phyloP scores from a whole-genome alignment of 352 stramenopile species.

The Phytopythium boreale region DNA sequence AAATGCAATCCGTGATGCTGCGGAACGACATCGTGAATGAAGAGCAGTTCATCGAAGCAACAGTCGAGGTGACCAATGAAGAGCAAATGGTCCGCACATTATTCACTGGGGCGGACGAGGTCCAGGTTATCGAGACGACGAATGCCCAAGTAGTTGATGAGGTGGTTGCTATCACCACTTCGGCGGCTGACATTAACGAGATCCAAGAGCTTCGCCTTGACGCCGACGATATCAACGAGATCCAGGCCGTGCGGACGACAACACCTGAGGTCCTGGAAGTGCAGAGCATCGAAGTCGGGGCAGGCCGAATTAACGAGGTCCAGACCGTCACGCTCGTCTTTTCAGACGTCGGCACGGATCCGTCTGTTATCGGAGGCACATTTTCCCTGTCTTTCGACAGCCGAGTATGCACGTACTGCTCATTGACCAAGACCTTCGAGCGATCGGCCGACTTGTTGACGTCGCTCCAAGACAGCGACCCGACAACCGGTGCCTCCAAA shows the following conservation, averaged over 20 bases:
- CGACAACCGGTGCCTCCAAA: constrained; percentile 6
- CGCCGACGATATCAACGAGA: constrained; percentile 89
- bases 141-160: constrained; percentile 81
- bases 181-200: constrained; percentile 91
- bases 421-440: constrained; percentile 47
- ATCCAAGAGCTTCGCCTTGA: constrained; percentile 83
- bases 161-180: constrained; percentile 91
- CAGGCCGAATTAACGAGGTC: constrained; percentile 63
- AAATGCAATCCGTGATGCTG: constrained; percentile 88
- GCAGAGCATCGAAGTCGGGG: constrained; percentile 83
- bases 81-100: constrained; percentile 91
- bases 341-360: constrained; percentile 49
- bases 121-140: constrained; percentile 83
- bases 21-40: constrained; percentile 86
- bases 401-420: constrained; percentile 67
- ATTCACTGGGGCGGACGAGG: constrained; percentile 84
- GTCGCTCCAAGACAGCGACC: constrained; percentile 22
- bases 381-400: constrained; percentile 65
- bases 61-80: constrained; percentile 95
- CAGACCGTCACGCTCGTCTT: constrained; percentile 84
- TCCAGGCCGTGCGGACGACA: constrained; percentile 87
- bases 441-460: constrained; percentile 38
- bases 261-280: constrained; percentile 79
- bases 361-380: constrained; percentile 39
- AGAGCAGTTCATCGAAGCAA: constrained; percentile 92